phyloP scores from a whole-genome alignment of 2,329 filamentous ascomycete genomes.

The Microascus cirrosus region DNA sequence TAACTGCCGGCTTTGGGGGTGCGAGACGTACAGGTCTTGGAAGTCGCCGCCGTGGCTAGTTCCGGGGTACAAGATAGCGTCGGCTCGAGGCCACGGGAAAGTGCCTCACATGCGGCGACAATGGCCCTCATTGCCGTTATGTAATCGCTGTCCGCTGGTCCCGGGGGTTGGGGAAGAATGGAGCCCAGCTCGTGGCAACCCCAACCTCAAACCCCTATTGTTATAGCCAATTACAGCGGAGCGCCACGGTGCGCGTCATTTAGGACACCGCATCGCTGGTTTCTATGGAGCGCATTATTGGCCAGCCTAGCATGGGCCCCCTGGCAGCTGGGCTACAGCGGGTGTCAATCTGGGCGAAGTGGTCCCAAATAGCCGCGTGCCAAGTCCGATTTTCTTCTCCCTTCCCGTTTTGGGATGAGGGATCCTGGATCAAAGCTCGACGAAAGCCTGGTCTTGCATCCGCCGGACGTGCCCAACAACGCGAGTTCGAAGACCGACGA shows the following conservation, averaged over 20 bases:
- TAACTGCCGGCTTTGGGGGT: not conserved
- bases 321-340: not conserved
- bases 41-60: not conserved
- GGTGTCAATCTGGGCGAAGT: not conserved
- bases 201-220: slow-evolving; percentile 1
- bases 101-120: not conserved
- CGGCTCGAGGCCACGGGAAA: not conserved
- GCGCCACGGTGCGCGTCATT: not conserved
- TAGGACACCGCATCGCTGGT: not conserved
- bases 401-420: not conserved
- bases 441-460: not conserved
- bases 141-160: not conserved
- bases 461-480: not conserved
- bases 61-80: not conserved
- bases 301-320: not conserved
- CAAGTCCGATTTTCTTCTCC: not conserved
- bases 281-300: not conserved
- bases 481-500: not conserved
- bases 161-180: not conserved
- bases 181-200: not conserved
- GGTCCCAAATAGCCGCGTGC: not conserved
- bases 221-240: not conserved
- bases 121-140: no score
- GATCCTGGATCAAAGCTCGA: not conserved
- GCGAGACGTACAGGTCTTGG: not conserved